A percentile compares a stretch with the other conserved stretches of the same genome.
These are phyloP conservation scores for Pseudogymnoascus sp. DNA, from an alignment of 2,329 filamentous ascomycete species.

Conservation along the genomic window DNA sequence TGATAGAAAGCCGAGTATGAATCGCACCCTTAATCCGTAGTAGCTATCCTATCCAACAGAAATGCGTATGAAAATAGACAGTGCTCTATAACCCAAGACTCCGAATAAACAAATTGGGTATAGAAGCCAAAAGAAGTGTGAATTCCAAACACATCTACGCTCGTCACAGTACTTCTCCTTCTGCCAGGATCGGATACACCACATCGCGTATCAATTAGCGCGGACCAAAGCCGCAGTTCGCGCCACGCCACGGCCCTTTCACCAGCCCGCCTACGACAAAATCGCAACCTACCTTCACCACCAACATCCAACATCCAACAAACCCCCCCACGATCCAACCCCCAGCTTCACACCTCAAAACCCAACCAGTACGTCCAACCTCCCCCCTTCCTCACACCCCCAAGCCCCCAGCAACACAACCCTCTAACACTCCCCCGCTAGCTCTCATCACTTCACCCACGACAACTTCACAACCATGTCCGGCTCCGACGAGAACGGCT, in stretches of 20 bases:
- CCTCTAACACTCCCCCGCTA: neutral
- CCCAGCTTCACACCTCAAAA: neutral
- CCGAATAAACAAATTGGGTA: neutral
- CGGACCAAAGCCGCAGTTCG: conserved; percentile 1
- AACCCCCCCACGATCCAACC: neutral
- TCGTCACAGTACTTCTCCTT: neutral
- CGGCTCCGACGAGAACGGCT: conserved; percentile 38
- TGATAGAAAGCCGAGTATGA: neutral
- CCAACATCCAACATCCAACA: neutral
- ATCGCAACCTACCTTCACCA: neutral
- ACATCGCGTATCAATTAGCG: neutral
- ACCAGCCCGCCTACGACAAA: neutral
- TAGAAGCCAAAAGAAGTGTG: neutral
- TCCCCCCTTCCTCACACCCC: neutral
- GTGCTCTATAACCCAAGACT: neutral
- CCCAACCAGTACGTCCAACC: neutral
- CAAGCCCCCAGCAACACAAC: neutral
- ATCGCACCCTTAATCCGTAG: neutral
- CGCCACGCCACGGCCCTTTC: neutral
- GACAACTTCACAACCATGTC: conserved; percentile 20
- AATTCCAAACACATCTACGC: neutral
- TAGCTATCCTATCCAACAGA: neutral
- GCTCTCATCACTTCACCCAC: neutral
- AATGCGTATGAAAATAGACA: neutral
- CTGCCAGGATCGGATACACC: neutral